Evolutionary conservation across 257 asterid species (phyloP).

Genomic region (Solanum tarijense): DNA sequence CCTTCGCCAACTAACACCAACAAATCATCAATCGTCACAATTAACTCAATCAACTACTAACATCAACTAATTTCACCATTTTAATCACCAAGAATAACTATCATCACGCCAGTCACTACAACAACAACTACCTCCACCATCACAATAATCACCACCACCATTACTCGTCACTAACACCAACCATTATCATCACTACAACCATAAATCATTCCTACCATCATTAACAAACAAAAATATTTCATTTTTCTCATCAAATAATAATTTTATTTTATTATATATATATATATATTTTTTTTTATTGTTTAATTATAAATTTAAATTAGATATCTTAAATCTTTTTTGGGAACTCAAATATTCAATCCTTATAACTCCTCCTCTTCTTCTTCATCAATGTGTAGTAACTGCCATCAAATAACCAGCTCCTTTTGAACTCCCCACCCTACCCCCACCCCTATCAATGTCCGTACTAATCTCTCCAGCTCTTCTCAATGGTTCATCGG

Average conservation of each 20-base stretch:
- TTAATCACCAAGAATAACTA: neutral
- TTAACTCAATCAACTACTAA: neutral
- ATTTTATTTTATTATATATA: too few species aligned
- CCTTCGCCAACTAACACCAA: neutral
- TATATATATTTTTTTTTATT: too few species aligned
- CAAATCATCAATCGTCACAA: neutral
- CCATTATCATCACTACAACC: neutral
- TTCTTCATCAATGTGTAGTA: neutral
- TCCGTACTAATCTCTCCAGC: conserved; percentile 2
- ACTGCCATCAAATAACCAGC: neutral
- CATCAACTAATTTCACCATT: neutral
- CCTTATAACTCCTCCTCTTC: neutral
- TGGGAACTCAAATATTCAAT: neutral
- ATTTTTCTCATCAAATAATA: neutral
- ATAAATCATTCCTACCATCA: neutral
- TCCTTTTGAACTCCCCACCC: neutral
- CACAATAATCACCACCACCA: neutral
- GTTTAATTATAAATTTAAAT: too few species aligned
- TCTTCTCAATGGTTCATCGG: conserved; percentile 6
- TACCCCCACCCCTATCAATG: neutral
- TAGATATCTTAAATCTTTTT: too few species aligned
- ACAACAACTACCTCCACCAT: neutral
- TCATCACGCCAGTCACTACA: neutral
- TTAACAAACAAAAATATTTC: neutral
- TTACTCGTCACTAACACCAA: neutral